A percentile compares a stretch with the other conserved stretches of the same genome.
Evolutionary conservation across 352 stramenopile genomes (phyloP).

Genomic region (Plasmopara muralis): DNA sequence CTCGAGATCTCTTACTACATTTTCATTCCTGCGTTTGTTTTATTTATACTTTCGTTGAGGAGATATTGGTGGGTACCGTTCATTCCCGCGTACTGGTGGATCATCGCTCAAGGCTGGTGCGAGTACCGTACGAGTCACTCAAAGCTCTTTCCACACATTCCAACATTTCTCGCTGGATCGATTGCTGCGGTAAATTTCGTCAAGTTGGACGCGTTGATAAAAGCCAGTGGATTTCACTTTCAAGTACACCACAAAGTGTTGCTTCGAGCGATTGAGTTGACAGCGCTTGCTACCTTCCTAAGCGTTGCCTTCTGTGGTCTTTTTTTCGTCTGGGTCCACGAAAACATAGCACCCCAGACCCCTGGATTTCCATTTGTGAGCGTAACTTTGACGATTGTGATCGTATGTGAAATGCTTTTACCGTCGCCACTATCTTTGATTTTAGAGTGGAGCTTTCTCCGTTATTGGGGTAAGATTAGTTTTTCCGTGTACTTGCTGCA

Average conservation of each 20-base stretch:
- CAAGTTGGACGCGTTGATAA: slow-evolving; percentile 23
- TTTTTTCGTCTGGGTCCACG: slow-evolving; percentile 39
- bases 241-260: slow-evolving; percentile 12
- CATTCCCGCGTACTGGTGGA: slow-evolving; percentile 23
- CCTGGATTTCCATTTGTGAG: slow-evolving; percentile 30
- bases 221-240: slow-evolving; percentile 26
- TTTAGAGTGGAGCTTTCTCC: slow-evolving; percentile 39
- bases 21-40: slow-evolving; percentile 36
- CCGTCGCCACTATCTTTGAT: slow-evolving; percentile 26
- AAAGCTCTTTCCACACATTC: slow-evolving; percentile 17
- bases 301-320: slow-evolving; percentile 30
- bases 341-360: slow-evolving; percentile 17
- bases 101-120: slow-evolving; percentile 23
- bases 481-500: slow-evolving; percentile 49
- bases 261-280: slow-evolving; percentile 19
- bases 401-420: slow-evolving; percentile 35
- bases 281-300: slow-evolving; percentile 19
- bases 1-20: slow-evolving; percentile 52
- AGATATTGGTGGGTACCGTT: slow-evolving; percentile 33
- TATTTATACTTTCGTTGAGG: slow-evolving; percentile 14
- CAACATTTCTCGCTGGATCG: slow-evolving; percentile 37
- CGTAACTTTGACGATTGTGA: slow-evolving; percentile 20
- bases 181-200: slow-evolving; percentile 34
- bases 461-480: slow-evolving; percentile 38
- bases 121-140: slow-evolving; percentile 24